phyloP scores from a whole-genome alignment of 140 eudicot species.

The Cichorium intybus region DNA sequence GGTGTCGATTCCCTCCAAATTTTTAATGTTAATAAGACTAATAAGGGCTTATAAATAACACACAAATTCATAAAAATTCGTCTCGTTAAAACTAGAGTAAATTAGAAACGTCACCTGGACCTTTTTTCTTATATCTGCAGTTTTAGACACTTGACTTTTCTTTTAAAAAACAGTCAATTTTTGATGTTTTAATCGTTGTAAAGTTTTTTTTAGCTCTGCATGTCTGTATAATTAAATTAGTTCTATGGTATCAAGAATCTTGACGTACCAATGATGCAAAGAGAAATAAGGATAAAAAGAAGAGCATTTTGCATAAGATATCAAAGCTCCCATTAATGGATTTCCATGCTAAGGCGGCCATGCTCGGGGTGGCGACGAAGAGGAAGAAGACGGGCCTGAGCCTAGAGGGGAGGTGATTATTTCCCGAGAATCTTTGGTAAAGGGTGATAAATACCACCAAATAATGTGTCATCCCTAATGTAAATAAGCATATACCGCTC shows the following conservation, averaged over 20 bases:
- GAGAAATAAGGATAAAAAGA: slow-evolving; percentile 75
- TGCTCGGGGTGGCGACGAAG: slow-evolving; percentile 78
- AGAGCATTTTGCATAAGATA: slow-evolving; percentile 57
- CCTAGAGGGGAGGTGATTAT: slow-evolving; percentile 48
- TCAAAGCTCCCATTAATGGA: slow-evolving; percentile 58
- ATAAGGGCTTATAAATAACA: no score
- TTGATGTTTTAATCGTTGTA: no score
- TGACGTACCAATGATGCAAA: slow-evolving; percentile 63
- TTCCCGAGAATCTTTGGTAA: slow-evolving; percentile 63
- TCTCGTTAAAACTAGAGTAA: no score
- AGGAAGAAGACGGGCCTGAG: slow-evolving; percentile 72
- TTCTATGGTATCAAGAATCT: not conserved
- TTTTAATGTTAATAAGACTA: no score
- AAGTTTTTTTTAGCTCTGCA: no score
- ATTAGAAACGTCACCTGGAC: no score
- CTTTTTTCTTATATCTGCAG: no score
- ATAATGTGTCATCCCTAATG: slow-evolving; percentile 70
- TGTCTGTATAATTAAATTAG: not conserved
- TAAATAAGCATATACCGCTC: slow-evolving; percentile 64
- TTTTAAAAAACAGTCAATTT: no score
- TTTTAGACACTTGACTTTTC: no score
- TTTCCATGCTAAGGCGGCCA: slow-evolving; percentile 80
- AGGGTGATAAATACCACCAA: slow-evolving; percentile 76
- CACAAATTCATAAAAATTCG: no score
- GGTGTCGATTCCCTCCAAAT: no score